Evolutionary conservation across 2,329 filamentous ascomycete genomes (phyloP).

Genomic region (Allantophomopsis cytisporea): DNA sequence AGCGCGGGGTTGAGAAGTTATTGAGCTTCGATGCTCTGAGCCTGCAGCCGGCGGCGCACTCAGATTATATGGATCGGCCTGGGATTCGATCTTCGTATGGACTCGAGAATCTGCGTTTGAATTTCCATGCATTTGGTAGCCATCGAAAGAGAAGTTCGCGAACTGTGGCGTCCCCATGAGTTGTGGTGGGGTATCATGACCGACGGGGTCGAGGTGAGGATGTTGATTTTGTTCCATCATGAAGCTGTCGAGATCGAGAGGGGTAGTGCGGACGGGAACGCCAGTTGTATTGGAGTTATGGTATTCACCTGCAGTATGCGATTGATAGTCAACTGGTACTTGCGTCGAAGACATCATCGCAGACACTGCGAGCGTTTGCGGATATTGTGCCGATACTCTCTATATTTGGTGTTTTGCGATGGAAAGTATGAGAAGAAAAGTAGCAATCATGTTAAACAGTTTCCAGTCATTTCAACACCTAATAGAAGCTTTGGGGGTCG

Average conservation of each 20-base stretch:
- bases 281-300: slow-evolving; percentile 3
- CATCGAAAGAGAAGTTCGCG: slow-evolving; percentile 33
- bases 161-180: slow-evolving; percentile 24
- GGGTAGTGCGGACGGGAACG: slow-evolving; percentile 9
- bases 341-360: slow-evolving; percentile 10
- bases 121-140: slow-evolving; percentile 23
- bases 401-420: no score
- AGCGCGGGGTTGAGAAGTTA: slow-evolving; percentile 9
- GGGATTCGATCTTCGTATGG: slow-evolving; percentile 13
- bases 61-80: slow-evolving; percentile 11
- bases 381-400: no score
- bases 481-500: no score
- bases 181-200: slow-evolving; percentile 10
- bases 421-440: no score
- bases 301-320: slow-evolving; percentile 8
- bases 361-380: neutral
- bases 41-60: slow-evolving; percentile 4
- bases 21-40: slow-evolving; percentile 10
- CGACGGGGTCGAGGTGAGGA: slow-evolving; percentile 6
- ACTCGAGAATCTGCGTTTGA: slow-evolving; percentile 19
- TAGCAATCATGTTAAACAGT: no score
- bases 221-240: slow-evolving; percentile 13
- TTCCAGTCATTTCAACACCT: no score
- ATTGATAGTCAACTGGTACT: slow-evolving; percentile 6
- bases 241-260: slow-evolving; percentile 14